Evolutionary conservation across 2,329 filamentous ascomycete genomes (phyloP), one percentile per base, ranked within the genome.

Genomic region (Claviceps purpurea): DNA sequence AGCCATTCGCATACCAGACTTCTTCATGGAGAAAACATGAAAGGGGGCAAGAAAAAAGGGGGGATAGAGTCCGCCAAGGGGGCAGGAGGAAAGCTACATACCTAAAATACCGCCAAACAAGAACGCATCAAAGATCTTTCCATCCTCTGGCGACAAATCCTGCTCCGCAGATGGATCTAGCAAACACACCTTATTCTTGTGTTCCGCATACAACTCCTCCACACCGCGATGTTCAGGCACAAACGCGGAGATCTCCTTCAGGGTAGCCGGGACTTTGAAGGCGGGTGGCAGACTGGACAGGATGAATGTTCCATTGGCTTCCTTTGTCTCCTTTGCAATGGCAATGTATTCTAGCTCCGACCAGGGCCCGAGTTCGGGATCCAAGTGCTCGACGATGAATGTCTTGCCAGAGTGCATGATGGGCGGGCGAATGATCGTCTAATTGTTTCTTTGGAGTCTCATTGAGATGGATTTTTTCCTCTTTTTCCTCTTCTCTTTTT

Each of bases 361-460:
- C 93, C 93, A 98, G 42, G 82, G 79, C 38, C 94, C 93, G 34
- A 98, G 78, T 69, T 98, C 93, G 42, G 87, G 84, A 71, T 98
- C 93, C 58, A 98, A 82, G 70, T 98, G 91, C 74, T 97, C 91
- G 61, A 97, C 90, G 62, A 97, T 87, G 70, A 93, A 96, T 44
- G 82, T 90, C 69, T 89, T 87, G 58, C 67, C 58, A 43, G 64
- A 56, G 20, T 68, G 61, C 70, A 75, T 75, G 50, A 18, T 54
- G 45, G 48, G 54, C 47, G 30, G 34, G 14, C 14, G 26, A 30
- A 37, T 34, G 30, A 11, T 34, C 3, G 30, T 34, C 11, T 34
- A 11, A 10, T 34, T 34, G 10, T 34, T 34, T 34, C 30, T 34
- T 34, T 34, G 30, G 10, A 34, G 30, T 11, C 30, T 34, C 30